Evolutionary conservation across 345 rosid species (phyloP).

Genomic region (Salix koriyanagi): DNA sequence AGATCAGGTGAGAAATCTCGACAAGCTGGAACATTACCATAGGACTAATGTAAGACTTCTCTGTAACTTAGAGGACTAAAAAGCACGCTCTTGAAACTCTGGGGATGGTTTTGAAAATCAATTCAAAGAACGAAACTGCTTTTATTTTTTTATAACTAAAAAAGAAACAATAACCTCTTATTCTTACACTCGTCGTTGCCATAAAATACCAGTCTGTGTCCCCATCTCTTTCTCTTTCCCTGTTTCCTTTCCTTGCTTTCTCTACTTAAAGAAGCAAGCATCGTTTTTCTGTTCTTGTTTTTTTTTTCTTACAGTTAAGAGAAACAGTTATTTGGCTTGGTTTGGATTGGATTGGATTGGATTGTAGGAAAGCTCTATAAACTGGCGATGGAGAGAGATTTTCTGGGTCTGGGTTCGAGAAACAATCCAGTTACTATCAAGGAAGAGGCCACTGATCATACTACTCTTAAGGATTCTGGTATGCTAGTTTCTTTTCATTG

Average conservation of each 20-base stretch:
- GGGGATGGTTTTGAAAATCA: background rate
- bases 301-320: background rate
- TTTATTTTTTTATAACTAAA: background rate
- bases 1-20: background rate
- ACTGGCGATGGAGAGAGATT: slow-evolving; percentile 49
- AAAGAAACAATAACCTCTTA: background rate
- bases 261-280: slow-evolving; percentile 2
- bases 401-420: slow-evolving; percentile 46
- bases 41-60: background rate
- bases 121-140: background rate
- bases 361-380: background rate
- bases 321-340: background rate
- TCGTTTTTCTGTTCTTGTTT: background rate
- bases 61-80: background rate
- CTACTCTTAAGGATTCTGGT: slow-evolving; percentile 42
- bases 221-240: background rate
- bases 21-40: background rate
- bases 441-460: slow-evolving; percentile 39
- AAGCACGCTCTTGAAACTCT: background rate
- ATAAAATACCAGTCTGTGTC: background rate
- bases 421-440: slow-evolving; percentile 36
- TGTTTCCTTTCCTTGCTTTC: background rate
- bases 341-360: background rate
- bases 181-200: background rate
- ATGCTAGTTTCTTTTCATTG: background rate